phyloP scores from a whole-genome alignment of 192 early-diverging fungal species.

The Globomyces pollinis-pini region DNA sequence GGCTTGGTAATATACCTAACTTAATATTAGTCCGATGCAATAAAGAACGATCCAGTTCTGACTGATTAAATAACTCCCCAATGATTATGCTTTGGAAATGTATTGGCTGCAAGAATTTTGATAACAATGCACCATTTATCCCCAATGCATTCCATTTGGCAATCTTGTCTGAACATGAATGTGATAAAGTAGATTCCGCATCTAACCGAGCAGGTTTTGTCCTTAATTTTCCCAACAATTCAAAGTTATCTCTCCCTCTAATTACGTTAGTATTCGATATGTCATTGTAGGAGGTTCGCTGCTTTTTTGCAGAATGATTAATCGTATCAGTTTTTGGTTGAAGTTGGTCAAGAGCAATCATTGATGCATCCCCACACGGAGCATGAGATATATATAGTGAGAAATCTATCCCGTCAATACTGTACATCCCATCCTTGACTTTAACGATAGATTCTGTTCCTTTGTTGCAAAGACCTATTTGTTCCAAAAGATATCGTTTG shows the following conservation, averaged over 20 bases:
- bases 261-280: conserved; percentile 28
- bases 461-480: not conserved
- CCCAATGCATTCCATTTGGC: conserved; percentile 82
- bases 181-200: conserved; percentile 60
- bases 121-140: conserved; percentile 62
- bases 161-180: conserved; percentile 90
- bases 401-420: conserved; percentile 24
- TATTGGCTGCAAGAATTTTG: conserved; percentile 30
- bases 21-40: too few species aligned
- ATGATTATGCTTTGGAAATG: too few species aligned
- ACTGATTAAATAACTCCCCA: too few species aligned
- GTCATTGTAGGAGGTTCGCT: too few species aligned
- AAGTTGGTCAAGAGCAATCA: conserved; percentile 21
- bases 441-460: conserved; percentile 2
- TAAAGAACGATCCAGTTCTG: too few species aligned
- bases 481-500: not conserved
- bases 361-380: conserved; percentile 81
- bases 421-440: not conserved
- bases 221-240: conserved; percentile 51
- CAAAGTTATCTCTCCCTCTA: conserved; percentile 58
- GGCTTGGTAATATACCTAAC: too few species aligned
- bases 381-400: conserved; percentile 72
- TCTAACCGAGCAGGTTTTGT: conserved; percentile 73
- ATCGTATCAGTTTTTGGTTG: conserved; percentile 23
- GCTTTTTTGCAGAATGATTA: conserved; percentile 30